Percentiles rank a stretch among this genome's conserved stretches.
Evolutionary conservation across 2,329 filamentous ascomycete genomes (phyloP).

Genomic region (Neopestalotiopsis sp.): DNA sequence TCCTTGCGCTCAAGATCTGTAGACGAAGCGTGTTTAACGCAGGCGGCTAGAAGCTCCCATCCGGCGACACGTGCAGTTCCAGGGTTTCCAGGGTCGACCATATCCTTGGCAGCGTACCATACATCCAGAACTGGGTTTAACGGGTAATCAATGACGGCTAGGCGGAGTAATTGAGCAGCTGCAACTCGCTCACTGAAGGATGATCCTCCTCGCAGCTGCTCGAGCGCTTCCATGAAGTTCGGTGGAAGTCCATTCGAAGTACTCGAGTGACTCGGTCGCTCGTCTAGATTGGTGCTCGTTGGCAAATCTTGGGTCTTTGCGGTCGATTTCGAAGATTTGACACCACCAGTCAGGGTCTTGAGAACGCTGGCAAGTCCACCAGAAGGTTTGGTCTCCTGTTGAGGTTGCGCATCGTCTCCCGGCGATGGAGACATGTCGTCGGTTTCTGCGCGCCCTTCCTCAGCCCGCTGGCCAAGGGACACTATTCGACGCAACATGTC

Average conservation of each 20-base stretch:
- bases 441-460: constrained; percentile 39
- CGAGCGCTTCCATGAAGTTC: constrained; percentile 59
- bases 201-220: constrained; percentile 57
- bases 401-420: constrained; percentile 60
- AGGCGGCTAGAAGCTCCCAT: constrained; percentile 70
- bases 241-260: constrained; percentile 50
- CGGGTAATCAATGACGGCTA: constrained; percentile 62
- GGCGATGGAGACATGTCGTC: constrained; percentile 63
- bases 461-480: constrained; percentile 47
- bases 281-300: constrained; percentile 44
- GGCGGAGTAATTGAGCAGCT: constrained; percentile 62
- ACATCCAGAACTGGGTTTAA: constrained; percentile 63
- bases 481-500: constrained; percentile 50
- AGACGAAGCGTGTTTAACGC: constrained; percentile 64
- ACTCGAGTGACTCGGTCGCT: constrained; percentile 48
- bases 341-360: constrained; percentile 61
- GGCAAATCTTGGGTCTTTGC: constrained; percentile 43
- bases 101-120: constrained; percentile 69
- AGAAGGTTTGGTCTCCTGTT: constrained; percentile 53
- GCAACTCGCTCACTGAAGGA: constrained; percentile 55
- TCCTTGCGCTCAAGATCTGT: constrained; percentile 71
- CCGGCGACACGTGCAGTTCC: constrained; percentile 60
- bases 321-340: constrained; percentile 58
- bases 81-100: constrained; percentile 64
- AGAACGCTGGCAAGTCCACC: constrained; percentile 68